Evolutionary conservation across 2,329 filamentous ascomycete genomes (phyloP).

Genomic region (Ophiocordyceps unilateralis): DNA sequence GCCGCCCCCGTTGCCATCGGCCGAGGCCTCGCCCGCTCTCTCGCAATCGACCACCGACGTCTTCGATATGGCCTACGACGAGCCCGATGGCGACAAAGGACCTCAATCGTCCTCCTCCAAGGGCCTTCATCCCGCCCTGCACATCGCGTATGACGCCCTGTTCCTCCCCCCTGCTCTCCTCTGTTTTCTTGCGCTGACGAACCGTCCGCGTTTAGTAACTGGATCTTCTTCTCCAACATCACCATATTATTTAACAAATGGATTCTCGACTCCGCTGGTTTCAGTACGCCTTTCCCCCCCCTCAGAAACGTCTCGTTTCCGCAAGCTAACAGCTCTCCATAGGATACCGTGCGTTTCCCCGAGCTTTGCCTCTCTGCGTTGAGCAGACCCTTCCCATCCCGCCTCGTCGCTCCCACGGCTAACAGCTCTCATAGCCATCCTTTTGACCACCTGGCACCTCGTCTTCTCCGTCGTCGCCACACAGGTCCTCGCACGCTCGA

Average conservation of each 20-base stretch:
- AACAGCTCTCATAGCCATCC: conserved; percentile 21
- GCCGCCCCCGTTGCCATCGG: background rate
- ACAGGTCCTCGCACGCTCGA: conserved; percentile 47
- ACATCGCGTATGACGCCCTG: conserved; percentile 11
- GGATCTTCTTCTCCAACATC: conserved; percentile 71
- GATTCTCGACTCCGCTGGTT: conserved; percentile 58
- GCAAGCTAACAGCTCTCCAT: background rate
- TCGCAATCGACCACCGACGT: background rate
- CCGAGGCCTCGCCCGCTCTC: background rate
- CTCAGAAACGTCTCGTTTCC: background rate
- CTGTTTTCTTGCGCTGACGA: background rate
- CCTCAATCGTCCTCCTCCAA: conserved; percentile 1
- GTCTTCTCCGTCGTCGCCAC: conserved; percentile 48
- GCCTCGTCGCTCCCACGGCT: background rate
- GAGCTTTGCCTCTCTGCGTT: too few relatives aligned
- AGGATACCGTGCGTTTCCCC: conserved; percentile 8
- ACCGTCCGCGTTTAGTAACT: conserved; percentile 28
- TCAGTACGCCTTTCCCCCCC: conserved; percentile 35
- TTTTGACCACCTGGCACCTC: conserved; percentile 53
- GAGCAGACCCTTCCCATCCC: background rate
- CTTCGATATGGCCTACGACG: conserved; percentile 10
- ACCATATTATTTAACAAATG: conserved; percentile 92
- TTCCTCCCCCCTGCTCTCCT: background rate
- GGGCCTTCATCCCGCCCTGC: conserved; percentile 16
- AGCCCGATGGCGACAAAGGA: conserved; percentile 4